Evolutionary conservation across 228 moss, liverwort and hornwort species (phyloP), one percentile per base, ranked within the genome.

Genomic region (Sphagnum magellanicum): DNA sequence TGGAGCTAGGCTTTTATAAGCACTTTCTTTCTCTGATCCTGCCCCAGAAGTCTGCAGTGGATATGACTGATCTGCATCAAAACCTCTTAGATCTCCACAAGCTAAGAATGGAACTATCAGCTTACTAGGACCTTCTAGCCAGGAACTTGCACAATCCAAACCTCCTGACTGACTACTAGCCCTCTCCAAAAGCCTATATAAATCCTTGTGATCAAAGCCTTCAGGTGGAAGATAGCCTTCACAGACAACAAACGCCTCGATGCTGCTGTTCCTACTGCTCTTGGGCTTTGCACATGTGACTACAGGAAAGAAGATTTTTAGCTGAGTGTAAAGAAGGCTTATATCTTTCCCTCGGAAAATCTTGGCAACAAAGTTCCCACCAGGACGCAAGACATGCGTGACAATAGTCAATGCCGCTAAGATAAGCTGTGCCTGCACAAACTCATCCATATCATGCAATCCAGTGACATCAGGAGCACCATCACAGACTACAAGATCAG

Each of bases 391-490:
- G 16, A 96, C 86, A 60, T 96, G 89, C n/a, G 96, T 91, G 51
- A 92, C 93, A 51, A 96, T 96, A 51, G 96, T 93, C 84, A 96
- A 72, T 16, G 96, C 96, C 55, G 96, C 96, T 52, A 96, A 81
- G 70, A 96, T 96, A 49, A 96, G 88, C 77, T 97, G 97, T 74
- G 93, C 82, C 71, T 97, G 97, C 49, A 97, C 97, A 63, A 97
- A 97, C 71, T 97, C 97, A 70, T 97, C 97, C 93, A 97, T 97
- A 66, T 97, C 97, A 66, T 97, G 97, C 50, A 97, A 89, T 52
- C 97, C 97, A 5, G 97, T 97, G 61, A 97, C 97, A 67, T 97
- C 97, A 71, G 97, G 97, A 4, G 97, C 97, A 72, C 97, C 97
- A 68, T 97, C 97, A 73, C 97, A 97, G 61, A 97, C 97, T 52